Conservation (phyloP, 768 basidiomycete genomes). For the Leccinum broughii region DNA sequence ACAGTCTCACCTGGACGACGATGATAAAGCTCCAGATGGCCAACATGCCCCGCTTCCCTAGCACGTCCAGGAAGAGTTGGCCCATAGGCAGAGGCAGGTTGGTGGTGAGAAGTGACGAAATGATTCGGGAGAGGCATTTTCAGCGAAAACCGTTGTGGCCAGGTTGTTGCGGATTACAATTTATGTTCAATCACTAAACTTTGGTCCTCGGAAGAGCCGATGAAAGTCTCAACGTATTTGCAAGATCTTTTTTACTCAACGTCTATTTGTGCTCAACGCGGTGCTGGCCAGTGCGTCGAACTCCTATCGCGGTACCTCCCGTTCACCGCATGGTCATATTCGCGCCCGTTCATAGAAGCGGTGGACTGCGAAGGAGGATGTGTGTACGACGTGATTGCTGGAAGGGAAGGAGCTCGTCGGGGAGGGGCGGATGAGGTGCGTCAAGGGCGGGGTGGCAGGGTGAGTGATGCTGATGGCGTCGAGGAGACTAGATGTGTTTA, state of each 20-base stretch:
- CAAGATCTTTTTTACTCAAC: too few relatives aligned
- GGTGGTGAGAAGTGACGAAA: slow-evolving; percentile 40
- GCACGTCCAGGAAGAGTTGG: slow-evolving; percentile 62
- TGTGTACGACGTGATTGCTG: slow-evolving; percentile 17
- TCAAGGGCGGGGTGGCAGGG: slow-evolving; percentile 33
- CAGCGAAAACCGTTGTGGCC: too few relatives aligned
- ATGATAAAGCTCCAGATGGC: slow-evolving; percentile 71
- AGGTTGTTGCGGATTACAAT: too few relatives aligned
- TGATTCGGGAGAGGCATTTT: too few relatives aligned
- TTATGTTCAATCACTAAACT: too few relatives aligned
- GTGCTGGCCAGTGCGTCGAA: too few relatives aligned
- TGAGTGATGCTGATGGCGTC: slow-evolving; percentile 36
- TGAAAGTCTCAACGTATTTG: too few relatives aligned
- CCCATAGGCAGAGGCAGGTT: slow-evolving; percentile 68
- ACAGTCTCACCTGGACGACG: slow-evolving; percentile 50
- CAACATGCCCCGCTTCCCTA: slow-evolving; percentile 73
- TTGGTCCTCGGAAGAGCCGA: too few relatives aligned
- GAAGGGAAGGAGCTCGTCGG: slow-evolving; percentile 23
- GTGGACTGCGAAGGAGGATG: slow-evolving; percentile 3
- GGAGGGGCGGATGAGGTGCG: slow-evolving; percentile 32
- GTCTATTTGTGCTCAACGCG: too few relatives aligned
- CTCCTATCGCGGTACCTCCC: too few relatives aligned
- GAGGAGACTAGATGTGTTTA: slow-evolving; percentile 23
- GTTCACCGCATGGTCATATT: too few relatives aligned
- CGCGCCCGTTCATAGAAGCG: slow-evolving; percentile 13